Base-by-base conservation (phyloP, 345 rosid genomes). In the Moringa oleifera region DNA sequence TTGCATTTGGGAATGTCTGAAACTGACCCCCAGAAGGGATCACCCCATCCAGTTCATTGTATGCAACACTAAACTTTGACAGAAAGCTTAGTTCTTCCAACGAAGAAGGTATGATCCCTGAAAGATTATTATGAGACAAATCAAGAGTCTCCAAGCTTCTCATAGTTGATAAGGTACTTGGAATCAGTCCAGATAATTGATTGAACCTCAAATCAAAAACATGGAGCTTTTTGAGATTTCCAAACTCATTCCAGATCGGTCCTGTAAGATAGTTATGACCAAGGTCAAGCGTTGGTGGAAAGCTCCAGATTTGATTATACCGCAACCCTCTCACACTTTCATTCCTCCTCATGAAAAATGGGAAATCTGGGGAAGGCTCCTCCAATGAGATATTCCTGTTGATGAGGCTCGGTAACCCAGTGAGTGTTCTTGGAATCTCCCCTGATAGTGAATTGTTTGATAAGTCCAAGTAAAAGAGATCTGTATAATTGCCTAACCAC, bases 1-100 rank as follows among this genome's bases (percentile, higher is more conserved):
- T 89, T 50, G 96, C 79, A 68, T 79, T 84, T 5, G 94, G 90
- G 47, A 91, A 91, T 31, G 86, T 86, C 57, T 41, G 75, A 72
- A 91, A 88, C 72, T 91, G 98, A 63, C 83, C 80, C 61, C 79
- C 87, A 0, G 63, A 60, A 18, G 97, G 95, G 19, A 90, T 81
- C 41, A 17, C 68, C 49, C 97, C 97, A 0, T 47, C 56, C 13
- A 88, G 81, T 7, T 59, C 71, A 75, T 88, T 90, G 65, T 65
- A 17, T 17, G 95, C 91, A 18, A 85, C 89, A 13, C 63, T 83
- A 31, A 88, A 88, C 23, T 62, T 64, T 6, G 95, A 85, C 23
- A 88, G 66, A 78, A 88, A 88, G 36, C 75, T 56, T 22, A 83
- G 88, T 0, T 23, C 54, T 25, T 59, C 73, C 17, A 80, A 59